Base-by-base conservation (phyloP, 164 flowering plant species). In the Magnolia sinica region DNA sequence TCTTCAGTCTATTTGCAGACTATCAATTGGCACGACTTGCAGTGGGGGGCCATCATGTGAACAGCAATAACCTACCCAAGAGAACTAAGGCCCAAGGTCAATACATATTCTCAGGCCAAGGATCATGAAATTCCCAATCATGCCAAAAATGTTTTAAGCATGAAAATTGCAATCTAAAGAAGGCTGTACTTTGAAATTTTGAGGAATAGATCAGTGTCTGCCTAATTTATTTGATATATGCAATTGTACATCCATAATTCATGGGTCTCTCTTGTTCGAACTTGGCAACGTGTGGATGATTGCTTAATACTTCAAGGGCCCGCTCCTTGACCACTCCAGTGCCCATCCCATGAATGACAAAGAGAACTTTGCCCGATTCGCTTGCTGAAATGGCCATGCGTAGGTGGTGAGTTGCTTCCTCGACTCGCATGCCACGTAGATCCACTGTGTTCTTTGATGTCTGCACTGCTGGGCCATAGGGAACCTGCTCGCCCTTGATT, bases 231-330 rank as follows among this genome's bases (percentile, higher is more conserved):
- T 89, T 91, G 72, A 94, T 85, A 83, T 88, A 91, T 55, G 92
- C 98, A 82, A 88, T 87, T 70, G 93, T 92, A 82, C 96, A 92
- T 23, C 96, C 98, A 83, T 90, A 88, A 79, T 91, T 95, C 90
- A 85, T 82, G 9, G 95, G 90, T 80, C 88, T 88, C 74, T 92
- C 97, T 76, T 87, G 95, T 75, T 92, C 97, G 77, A 88, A 89
- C 82, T 88, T 94, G 68, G 84, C 78, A 19, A 94, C 88, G 7
- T 89, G 92, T 0, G 90, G 92, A 83, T 91, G 93, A 31, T 85
- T 88, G 59, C 79, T 85, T 74, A 92, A 76, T 69, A 89, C 82
- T 76, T 92, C 86, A 22, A 90, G 83, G 0, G 76, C 91, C 23
- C 84, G 73, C 81, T 92, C 92, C 88, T 90, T 92, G 50, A 94